Evolutionary conservation across 1,284 basidiomycete species (phyloP), one percentile per base, ranked within the genome.

Genomic region (Polyporus tsugae): DNA sequence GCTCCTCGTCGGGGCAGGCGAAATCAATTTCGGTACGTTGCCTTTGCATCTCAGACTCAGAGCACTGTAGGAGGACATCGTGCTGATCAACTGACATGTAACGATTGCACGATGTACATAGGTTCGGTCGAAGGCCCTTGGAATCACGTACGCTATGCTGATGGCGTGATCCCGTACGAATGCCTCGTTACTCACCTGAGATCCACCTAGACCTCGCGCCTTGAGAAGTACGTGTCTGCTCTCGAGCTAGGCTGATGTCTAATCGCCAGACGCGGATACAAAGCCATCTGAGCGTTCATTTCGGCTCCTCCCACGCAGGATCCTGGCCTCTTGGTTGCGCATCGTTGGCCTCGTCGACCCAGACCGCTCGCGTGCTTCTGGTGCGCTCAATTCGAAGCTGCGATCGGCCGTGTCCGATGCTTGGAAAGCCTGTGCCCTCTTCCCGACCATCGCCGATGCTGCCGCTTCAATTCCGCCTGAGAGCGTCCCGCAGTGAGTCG

Each of bases 1-100:
- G 7, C 79, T 85, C 67, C 82, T 86, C 75, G 78, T 87, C 64
- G 86, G 86, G 36, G 86, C 86, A 9, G 85, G 85, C 68, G 84
- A 85, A 74, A 84, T 85, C 78, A 84, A 85, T 78, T 85, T 84
- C 70, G 84, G 83, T 75, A 46, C 15, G 72, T 64, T n/a, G 10
- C 0, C 22, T 17, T 25, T 22, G 10, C 59, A n/a, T 33, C 22
- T 42, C 6, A 3, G 41, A 2, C 22, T 42, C 6, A 3, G 41
- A 2, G 11, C 39, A 11, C 22, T 19, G 22, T 33, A 22, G 6
- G 6, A 13, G 17, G 41, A 49, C 44, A 46, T 35, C 29, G 17
- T 44, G 4, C 17, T 44, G 33, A 62, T 42, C 38, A 15, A 2
- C 22, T 41, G n/a, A n/a, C n/a, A n/a, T n/a, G 15, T 39, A 10